These are phyloP conservation scores for Hyphochytrium catenoides DNA, from an alignment of 352 stramenopile species.

Conservation along the genomic window DNA sequence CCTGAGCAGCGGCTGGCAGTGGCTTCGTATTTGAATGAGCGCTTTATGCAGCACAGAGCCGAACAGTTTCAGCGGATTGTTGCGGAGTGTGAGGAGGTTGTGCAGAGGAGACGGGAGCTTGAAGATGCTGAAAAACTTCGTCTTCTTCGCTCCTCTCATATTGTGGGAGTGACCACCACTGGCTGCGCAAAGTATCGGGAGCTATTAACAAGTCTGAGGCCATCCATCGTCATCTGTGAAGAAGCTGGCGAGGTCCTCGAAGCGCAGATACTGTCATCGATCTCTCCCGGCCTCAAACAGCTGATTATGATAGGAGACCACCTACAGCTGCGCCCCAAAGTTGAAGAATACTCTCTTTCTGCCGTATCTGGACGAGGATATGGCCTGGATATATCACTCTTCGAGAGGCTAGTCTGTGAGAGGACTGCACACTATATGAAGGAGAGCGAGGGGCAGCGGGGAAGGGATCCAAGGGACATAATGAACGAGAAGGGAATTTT, in stretches of 20 bases:
- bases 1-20: no score
- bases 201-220: slow-evolving; percentile 22
- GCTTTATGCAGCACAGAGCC: no score
- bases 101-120: no score
- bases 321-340: slow-evolving; percentile 44
- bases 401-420: slow-evolving; percentile 52
- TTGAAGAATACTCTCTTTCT: slow-evolving; percentile 36
- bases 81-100: no score
- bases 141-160: slow-evolving; percentile 13
- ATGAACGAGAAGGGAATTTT: no score
- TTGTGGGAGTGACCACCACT: slow-evolving; percentile 59
- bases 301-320: slow-evolving; percentile 67
- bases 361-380: slow-evolving; percentile 24
- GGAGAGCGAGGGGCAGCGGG: no score
- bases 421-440: slow-evolving; percentile 7
- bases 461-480: no score
- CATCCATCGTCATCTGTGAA: slow-evolving; percentile 52
- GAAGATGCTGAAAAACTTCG: no score
- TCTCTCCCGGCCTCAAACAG: no score
- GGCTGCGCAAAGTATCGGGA: slow-evolving; percentile 39
- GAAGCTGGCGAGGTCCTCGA: slow-evolving; percentile 65
- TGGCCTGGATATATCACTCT: slow-evolving; percentile 49
- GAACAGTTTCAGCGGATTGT: no score
- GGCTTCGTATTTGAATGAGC: no score
- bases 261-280: slow-evolving; percentile 14